Evolutionary conservation across 148 eudicot genomes (phyloP), one percentile per base, ranked within the genome.

Genomic region (Fagopyrum tataricum): DNA sequence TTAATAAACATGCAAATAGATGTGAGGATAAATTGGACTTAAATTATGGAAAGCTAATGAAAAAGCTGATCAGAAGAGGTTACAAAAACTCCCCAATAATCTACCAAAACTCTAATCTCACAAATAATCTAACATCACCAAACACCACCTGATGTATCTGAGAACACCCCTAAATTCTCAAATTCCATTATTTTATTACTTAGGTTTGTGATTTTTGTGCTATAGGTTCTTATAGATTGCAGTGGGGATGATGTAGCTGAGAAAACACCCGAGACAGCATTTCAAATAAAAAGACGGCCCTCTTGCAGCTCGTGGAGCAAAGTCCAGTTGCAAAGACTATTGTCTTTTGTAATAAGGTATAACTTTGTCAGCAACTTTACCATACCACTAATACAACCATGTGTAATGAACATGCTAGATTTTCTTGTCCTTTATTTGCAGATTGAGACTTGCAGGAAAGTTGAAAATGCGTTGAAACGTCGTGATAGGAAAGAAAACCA

Each of bases 371-470:
- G 4, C 15, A 1, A 17, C 44, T 64, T 15, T 37, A 37, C 20
- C 37, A 2, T 37, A 8, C 8, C 37, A 62, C 44, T 64, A 18
- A 26, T 37, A 13, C 44, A 64, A 31, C 20, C 43, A 15, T 37
- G 9, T 11, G 9, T 11, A 10, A 24, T 26, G 13, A 64, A 10
- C 20, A 55, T 72, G 23, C 76, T 72, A 40, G 46, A 26, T 40
- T 10, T 73, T 52, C 20, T n/a, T 44, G 8, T 75, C 39, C 74
- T 4, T 14, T 56, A 18, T 75, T 42, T 83, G 79, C 81, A 95
- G 98, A 95, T 95, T 55, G 98, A 95, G 79, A 95, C 96, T 42
- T 95, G 98, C 83, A 87, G 98, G 81, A 90, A 91, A 76, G 97
- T 95, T 75, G 98, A 95, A 72, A 95, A 95, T 79, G 87, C 83